A percentile compares a stretch with the other conserved stretches of the same genome.
Conservation (phyloP, 2,329 filamentous ascomycete genomes). For the Myotisia sp. region DNA sequence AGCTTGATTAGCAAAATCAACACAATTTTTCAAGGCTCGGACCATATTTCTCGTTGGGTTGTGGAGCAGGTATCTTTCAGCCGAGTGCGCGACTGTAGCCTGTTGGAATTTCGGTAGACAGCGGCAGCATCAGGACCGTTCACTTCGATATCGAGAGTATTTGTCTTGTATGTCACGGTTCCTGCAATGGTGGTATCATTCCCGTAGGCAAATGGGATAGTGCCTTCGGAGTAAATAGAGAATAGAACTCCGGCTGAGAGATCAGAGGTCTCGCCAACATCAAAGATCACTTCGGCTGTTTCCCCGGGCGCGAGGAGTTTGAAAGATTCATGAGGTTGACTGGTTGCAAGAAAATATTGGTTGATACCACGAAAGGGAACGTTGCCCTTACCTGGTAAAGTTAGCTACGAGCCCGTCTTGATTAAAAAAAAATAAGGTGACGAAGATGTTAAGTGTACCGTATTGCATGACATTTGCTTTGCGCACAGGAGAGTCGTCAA, state of each 20-base stretch:
- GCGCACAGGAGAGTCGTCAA: conserved; percentile 7
- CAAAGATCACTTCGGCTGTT: conserved; percentile 7
- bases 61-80: no score
- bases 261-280: conserved; percentile 10
- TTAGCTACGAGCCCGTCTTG: neutral
- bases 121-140: conserved; percentile 39
- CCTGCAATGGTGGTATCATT: conserved; percentile 35
- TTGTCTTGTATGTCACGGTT: conserved; percentile 44
- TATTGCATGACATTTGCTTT: conserved; percentile 1
- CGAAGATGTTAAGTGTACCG: neutral
- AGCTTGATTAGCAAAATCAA: no score
- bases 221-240: conserved; percentile 6
- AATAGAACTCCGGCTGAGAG: conserved; percentile 7
- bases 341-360: conserved; percentile 1
- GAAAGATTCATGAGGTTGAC: conserved; percentile 5
- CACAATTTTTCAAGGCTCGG: no score
- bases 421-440: neutral
- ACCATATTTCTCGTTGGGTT: no score
- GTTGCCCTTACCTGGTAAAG: conserved; percentile 1
- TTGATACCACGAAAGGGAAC: conserved; percentile 8
- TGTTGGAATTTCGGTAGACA: no score
- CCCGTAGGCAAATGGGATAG: conserved; percentile 5
- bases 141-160: conserved; percentile 43
- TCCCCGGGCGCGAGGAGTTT: no score
- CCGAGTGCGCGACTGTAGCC: no score